Evolutionary conservation across 768 basidiomycete genomes (phyloP), one percentile per base, ranked within the genome.

Genomic region (Phaeotremella skinneri): DNA sequence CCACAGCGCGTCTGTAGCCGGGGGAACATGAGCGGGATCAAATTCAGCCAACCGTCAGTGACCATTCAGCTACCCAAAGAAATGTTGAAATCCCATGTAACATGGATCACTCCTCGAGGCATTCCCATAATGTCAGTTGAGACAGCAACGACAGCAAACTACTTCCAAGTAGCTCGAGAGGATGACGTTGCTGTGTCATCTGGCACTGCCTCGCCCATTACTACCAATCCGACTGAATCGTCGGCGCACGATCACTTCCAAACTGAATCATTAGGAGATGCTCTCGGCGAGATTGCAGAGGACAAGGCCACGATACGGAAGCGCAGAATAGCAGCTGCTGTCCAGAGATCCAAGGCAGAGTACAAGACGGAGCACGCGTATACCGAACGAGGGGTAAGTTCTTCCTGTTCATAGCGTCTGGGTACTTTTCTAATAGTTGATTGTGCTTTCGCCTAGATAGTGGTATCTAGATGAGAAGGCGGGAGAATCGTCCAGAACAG

Each of bases 331-430:
- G 65, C 58, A 21, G 65, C 54, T 29, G 72, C 72, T 11, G 67
- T 73, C 1, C 21, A 69, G 55, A n/a, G 65, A n/a, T 73, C 72
- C 2, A 68, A 58, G 41, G 42, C 47, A 13, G 65, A 70, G 48
- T 73, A 73, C 49, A 59, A 65, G 41, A 14, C 62, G 17, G 62
- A 69, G 31, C 69, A 73, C 58, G 72, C 67, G 14, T 70, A 58
- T 49, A 70, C 67, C 2, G 72, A 73, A 52, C 26, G 69, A 58
- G 42, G 37, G 25, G 71, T 73, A 37, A 55, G 68, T 59, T 21
- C 6, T 45, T 45, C 7, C 23, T 13, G 11, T 21, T 6, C 13
- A 23, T 21, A 45, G 6, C 23, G 9, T n/a, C 11, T 25, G 21
- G 16, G 26, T 2, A n/a, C 26, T 31, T 9, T 14, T 43, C 17